Evolutionary conservation across 2,329 filamentous ascomycete genomes (phyloP).

Genomic region (Mariannaea elegans): DNA sequence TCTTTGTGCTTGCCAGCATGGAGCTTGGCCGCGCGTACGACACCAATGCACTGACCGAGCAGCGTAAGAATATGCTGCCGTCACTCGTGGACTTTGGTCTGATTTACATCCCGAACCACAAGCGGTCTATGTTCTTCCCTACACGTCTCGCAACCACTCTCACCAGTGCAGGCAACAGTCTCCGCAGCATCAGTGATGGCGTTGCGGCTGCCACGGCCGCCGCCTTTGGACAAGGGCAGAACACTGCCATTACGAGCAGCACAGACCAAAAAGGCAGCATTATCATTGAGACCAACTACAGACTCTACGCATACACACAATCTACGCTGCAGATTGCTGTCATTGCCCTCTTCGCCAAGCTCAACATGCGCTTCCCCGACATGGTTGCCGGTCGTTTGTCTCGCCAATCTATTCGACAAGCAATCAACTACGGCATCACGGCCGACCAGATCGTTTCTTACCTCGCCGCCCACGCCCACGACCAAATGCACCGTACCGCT

Average conservation of each 20-base stretch:
- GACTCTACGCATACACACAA: slow-evolving; percentile 94
- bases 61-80: slow-evolving; percentile 88
- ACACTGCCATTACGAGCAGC: slow-evolving; percentile 41
- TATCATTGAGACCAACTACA: slow-evolving; percentile 97
- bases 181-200: slow-evolving; percentile 75
- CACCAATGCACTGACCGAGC: slow-evolving; percentile 81
- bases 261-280: slow-evolving; percentile 78
- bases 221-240: slow-evolving; percentile 48
- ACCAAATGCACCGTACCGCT: slow-evolving; percentile 82
- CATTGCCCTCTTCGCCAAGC: slow-evolving; percentile 85
- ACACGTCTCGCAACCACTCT: slow-evolving; percentile 94
- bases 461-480: slow-evolving; percentile 90
- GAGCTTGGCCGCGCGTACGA: slow-evolving; percentile 93
- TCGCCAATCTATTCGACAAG: slow-evolving; percentile 85
- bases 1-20: slow-evolving; percentile 93
- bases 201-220: slow-evolving; percentile 72
- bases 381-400: slow-evolving; percentile 93
- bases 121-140: slow-evolving; percentile 78
- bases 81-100: slow-evolving; percentile 93
- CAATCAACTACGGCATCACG: slow-evolving; percentile 91
- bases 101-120: slow-evolving; percentile 74
- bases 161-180: slow-evolving; percentile 80
- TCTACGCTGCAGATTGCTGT: slow-evolving; percentile 95
- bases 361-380: slow-evolving; percentile 92
- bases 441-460: slow-evolving; percentile 96